Percentiles rank a stretch among this genome's conserved stretches.
phyloP scores from a whole-genome alignment of 2,329 filamentous ascomycete species.

The Fusarium gaditjirri region DNA sequence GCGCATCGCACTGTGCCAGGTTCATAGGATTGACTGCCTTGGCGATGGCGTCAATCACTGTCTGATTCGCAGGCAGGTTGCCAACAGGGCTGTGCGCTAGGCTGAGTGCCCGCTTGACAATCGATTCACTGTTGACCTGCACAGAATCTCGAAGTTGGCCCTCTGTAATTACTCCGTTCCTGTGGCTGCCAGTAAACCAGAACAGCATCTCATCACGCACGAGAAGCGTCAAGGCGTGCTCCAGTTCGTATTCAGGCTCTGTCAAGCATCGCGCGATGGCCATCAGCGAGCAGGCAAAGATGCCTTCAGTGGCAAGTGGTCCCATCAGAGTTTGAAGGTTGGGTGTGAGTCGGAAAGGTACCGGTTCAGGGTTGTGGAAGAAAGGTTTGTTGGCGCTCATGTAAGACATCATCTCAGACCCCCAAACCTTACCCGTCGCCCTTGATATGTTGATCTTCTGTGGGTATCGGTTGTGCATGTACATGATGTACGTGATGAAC shows the following conservation, averaged over 20 bases:
- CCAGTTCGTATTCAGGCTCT: constrained; percentile 89
- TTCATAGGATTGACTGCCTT: constrained; percentile 92
- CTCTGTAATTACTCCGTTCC: constrained; percentile 61
- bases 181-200: constrained; percentile 88
- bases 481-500: constrained; percentile 98
- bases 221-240: constrained; percentile 92
- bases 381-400: constrained; percentile 86
- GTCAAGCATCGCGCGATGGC: constrained; percentile 94
- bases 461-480: constrained; percentile 95
- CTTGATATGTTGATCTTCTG: constrained; percentile 95
- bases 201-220: constrained; percentile 98
- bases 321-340: constrained; percentile 98
- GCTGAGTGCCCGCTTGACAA: constrained; percentile 89
- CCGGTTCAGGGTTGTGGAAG: constrained; percentile 94
- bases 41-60: constrained; percentile 93
- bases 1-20: constrained; percentile 84
- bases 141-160: constrained; percentile 81
- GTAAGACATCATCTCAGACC: constrained; percentile 89
- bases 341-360: constrained; percentile 96
- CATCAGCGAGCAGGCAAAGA: constrained; percentile 96
- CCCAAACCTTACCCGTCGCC: constrained; percentile 92
- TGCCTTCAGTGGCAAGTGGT: constrained; percentile 92
- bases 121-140: constrained; percentile 86
- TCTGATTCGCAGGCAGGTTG: constrained; percentile 94
- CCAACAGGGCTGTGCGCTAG: constrained; percentile 81